Evolutionary conservation across 2,329 filamentous ascomycete species (phyloP), one percentile per base, ranked within the genome.

Genomic region (Colletotrichum liaoningense): DNA sequence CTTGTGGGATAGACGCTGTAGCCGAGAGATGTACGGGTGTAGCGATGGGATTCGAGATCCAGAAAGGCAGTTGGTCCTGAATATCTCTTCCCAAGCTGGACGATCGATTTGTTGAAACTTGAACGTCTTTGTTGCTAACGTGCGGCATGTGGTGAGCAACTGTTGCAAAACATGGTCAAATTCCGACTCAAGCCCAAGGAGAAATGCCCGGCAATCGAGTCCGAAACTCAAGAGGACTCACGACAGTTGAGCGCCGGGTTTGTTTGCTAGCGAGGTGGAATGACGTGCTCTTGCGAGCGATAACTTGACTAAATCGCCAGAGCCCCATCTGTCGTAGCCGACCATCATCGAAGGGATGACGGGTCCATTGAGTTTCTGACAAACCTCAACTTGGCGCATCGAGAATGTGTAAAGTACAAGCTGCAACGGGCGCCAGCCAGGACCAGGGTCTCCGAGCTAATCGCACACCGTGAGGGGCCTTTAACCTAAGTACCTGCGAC

Each of bases 11-110:
- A 58, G 60, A 59, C 60, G 63, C 57, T 28, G 24, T 46, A 38
- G 54, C 42, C 38, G 42, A 56, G 28, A 49, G 62, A 26, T 57
- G 28, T 62, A 63, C 52, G 58, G 38, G 42, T 68, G 67, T 49
- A 67, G 35, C 49, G n/a, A 49, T 5, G 52, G 38, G 28, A 30
- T 28, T 5, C 16, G 56, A 8, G 9, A 57, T 69, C 63, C 7
- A 49, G 38, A 74, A 16, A 16, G 74, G 72, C 33, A 75, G 49
- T 54, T 33, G 57, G 38, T 55, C 59, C 59, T 74, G 74, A 64
- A 57, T 30, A 75, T 72, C 72, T 65, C 52, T 22, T 7, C 33
- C 38, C 14, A n/a, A 42, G 63, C 28, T 38, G 19, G 38, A 30
- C 19, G 49, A 69, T 67, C 67, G 64, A 68, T 59, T 14, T 22